Base-by-base conservation (phyloP, 352 stramenopile genomes). In the Phytophthora pseudosyringae region DNA sequence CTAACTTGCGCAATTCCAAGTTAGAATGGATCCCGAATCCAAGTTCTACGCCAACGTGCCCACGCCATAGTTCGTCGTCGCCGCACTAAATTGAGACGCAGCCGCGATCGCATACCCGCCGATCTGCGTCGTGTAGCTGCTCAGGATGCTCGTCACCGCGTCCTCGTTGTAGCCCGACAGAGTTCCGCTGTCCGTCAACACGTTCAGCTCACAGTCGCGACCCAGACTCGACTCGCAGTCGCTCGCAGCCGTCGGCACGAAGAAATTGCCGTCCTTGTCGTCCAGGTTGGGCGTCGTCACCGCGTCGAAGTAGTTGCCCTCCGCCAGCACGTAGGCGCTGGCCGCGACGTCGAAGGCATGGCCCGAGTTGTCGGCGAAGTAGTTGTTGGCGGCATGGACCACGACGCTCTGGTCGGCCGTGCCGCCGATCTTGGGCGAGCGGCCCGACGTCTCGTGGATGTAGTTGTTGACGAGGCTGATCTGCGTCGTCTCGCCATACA, bases 401-500 rank as follows among this genome's bases (percentile, higher is more conserved):
- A 75, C 43, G 3, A 68, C 56, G 39, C 48, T 69, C 32, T 75
- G 57, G 44, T 64, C 28, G 62, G 46, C 45, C 4, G 52, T 61
- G 33, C 65, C 67, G 8, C 51, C 48, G 18, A 80, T 62, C 62
- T 84, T 84, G 10, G 76, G 76, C 4, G 66, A 70, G 3, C 76
- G 76, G 9, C 67, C 73, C 5, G 73, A 80, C 6, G 68, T 76
- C 28, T 56, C 18, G 50, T 67, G 59, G 50, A 57, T 67, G 41
- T 40, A 67, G 50, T 67, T 67, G 35, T 52, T 71, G 18, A 85
- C 33, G 33, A 82, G 59, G 25, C 61, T 75, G 35, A 85, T 52
- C 52, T 68, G 26, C 9, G 45, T 64, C 8, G 36, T 62, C 45
- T 64, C 64, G 25, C 53, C 62, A 33, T 73, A 72, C 0, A 69